Percentiles rank a stretch among this genome's conserved stretches.
phyloP scores from a whole-genome alignment of 208 protist species.

The Acanthamoeba castellanii region DNA sequence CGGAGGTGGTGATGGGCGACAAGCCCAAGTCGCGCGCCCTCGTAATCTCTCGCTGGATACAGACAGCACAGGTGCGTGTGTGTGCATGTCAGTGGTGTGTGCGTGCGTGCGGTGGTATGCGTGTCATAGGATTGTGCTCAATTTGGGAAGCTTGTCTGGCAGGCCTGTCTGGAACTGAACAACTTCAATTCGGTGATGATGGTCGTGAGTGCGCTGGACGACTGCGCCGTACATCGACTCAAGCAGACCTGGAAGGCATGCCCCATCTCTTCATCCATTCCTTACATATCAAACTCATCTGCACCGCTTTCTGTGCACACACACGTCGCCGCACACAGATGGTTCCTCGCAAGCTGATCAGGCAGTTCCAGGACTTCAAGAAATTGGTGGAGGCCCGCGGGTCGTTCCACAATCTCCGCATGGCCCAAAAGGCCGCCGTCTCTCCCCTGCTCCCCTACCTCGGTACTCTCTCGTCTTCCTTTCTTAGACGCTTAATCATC shows the following conservation, averaged over 20 bases:
- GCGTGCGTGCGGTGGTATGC: neutral
- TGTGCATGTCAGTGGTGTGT: neutral
- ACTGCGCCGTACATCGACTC: slow-evolving; percentile 40
- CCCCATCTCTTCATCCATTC: neutral
- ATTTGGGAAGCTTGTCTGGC: neutral
- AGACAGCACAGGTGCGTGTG: neutral
- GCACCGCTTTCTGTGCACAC: neutral
- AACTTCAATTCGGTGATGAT: slow-evolving; percentile 70
- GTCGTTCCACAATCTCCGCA: slow-evolving; percentile 33
- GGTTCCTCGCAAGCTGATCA: slow-evolving; percentile 6
- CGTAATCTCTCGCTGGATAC: slow-evolving; percentile 50
- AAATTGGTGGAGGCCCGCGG: neutral
- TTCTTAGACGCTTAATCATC: no score
- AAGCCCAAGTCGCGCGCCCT: slow-evolving; percentile 21
- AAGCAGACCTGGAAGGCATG: slow-evolving; percentile 54
- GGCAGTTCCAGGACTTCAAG: slow-evolving; percentile 49
- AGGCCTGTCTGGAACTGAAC: slow-evolving; percentile 52
- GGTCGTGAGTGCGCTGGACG: slow-evolving; percentile 63
- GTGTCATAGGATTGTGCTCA: no score
- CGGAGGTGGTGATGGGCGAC: slow-evolving; percentile 51
- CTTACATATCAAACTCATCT: neutral
- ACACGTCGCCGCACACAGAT: neutral
- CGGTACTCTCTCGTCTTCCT: neutral
- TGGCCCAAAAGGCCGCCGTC: slow-evolving; percentile 11
- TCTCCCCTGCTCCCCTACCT: slow-evolving; percentile 42